Base-by-base conservation (phyloP, 371 early-diverging fungal species). In the Conidiobolus coronatus region DNA sequence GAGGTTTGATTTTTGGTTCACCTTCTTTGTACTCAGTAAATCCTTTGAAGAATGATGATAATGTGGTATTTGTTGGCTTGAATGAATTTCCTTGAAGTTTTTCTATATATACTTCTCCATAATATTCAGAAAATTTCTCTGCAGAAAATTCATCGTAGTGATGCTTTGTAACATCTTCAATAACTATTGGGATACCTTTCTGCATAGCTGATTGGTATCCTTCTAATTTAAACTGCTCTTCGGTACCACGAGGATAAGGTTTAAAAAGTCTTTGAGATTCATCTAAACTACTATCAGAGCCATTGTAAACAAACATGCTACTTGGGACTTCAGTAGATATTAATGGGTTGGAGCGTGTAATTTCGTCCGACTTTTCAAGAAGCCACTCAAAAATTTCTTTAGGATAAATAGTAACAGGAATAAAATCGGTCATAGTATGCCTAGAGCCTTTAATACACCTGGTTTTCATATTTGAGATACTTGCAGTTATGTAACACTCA, bases 21-120 rank as follows among this genome's bases (percentile, higher is more conserved):
- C 52, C 44, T 7, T 50, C 37, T 8, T 46, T 46, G 17, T 45
- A 24, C 38, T 55, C 35, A 5, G 40, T 46, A 43, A 68, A 69
- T 0, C 59, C 66, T 1, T 55, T 34, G 43, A 75, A 71, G 51
- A 67, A 75, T 9, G 49, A 40, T 8, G 50, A 48, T 15, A 72
- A 59, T 1, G 44, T 39, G 40, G 50, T 51, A 7, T 19, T 36
- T 20, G 24, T 19, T 2, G 48, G 14, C 2, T 21, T 37, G 12
- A 23, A 40, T 11, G 58, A 58, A 6, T 61, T 55, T 17, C 23
- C 21, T 35, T 71, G 61, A 36, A 63, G 59, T 14, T 70, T 58
- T 17, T 49, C 52, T 11, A 66, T 59, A 0, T 3, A 23, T 2
- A 62, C 65, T 0, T 49, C 40, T 0, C 67, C 71, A 37, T 65